Base-by-base conservation (phyloP, 108 stramenopile genomes). In the Skeletonema tropicum region DNA sequence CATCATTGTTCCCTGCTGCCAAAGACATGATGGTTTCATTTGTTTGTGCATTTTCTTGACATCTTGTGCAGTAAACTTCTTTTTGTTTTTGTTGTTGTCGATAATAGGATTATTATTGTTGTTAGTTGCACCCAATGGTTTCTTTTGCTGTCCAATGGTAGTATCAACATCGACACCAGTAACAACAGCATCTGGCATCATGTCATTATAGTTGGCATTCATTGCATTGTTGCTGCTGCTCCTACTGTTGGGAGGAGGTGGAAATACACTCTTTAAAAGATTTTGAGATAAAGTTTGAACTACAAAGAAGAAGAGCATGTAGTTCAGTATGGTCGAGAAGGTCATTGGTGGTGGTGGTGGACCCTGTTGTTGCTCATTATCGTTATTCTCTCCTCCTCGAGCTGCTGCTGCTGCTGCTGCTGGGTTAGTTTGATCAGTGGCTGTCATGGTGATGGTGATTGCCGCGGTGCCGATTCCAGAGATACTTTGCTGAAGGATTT, bases 1-100 rank as follows among this genome's bases (percentile, higher is more conserved):
- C 83, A 83, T 83, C 17, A 75, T 61, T 29, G 83, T 80, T n/a
- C 83, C 83, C 25, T 66, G 64, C 8, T 42, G 39, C 83, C 83
- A 83, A 0, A 83, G 74, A 52, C 78, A 80, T 13, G 49, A 13
- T 9, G 81, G 81, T 32, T 83, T 79, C n/a, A 33, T 42, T 2
- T 1, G 25, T 21, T 19, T 72, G 21, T 25, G 45, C 33, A 15
- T 66, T 23, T 30, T 45, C 6, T 64, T 45, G 14, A n/a, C 17
- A 23, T 73, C 52, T 5, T 73, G 25, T 12, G 14, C 66, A 38
- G 42, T 32, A n/a, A 8, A 42, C 39, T 67, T 31, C 0, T 41
- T 45, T 0, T 48, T 1, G 11, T 26, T 31, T 3, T 41, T 45
- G 6, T 48, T 1, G 11, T 26, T 29, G 2, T 0, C 12, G 7